Evolutionary conservation across 2,329 filamentous ascomycete species (phyloP).

Genomic region (Sarocladiaceae sp.): DNA sequence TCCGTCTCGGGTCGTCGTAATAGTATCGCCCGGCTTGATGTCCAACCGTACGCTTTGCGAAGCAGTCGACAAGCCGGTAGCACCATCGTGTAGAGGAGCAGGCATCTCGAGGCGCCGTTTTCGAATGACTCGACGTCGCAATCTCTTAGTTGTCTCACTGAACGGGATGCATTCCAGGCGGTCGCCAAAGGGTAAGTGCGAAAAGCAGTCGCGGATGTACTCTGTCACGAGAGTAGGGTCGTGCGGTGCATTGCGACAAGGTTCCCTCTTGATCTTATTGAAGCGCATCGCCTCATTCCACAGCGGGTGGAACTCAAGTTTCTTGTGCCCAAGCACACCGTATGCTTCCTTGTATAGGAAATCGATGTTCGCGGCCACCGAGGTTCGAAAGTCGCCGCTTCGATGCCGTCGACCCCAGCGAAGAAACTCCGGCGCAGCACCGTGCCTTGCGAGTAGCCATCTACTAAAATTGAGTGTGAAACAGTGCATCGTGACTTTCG

Average conservation of each 20-base stretch:
- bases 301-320: constrained; percentile 33
- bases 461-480: constrained; percentile 52
- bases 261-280: constrained; percentile 24
- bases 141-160: constrained; percentile 18
- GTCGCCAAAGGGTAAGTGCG: constrained; percentile 52
- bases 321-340: constrained; percentile 34
- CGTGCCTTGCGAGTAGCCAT: constrained; percentile 49
- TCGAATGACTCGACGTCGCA: constrained; percentile 22
- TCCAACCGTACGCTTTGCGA: constrained; percentile 19
- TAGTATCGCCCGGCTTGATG: constrained; percentile 41
- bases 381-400: constrained; percentile 54
- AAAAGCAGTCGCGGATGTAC: constrained; percentile 59
- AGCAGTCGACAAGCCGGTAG: constrained; percentile 17
- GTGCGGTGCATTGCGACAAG: neutral
- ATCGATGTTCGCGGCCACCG: constrained; percentile 50
- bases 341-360: constrained; percentile 62
- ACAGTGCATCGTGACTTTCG: constrained; percentile 41
- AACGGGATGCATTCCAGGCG: constrained; percentile 36
- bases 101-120: constrained; percentile 22
- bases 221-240: constrained; percentile 60
- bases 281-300: constrained; percentile 47
- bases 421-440: constrained; percentile 32
- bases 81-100: constrained; percentile 15
- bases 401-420: constrained; percentile 48
- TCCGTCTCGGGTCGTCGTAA: constrained; percentile 39